Evolutionary conservation across 148 eudicot genomes (phyloP), one percentile per base, ranked within the genome.

Genomic region (Salicornia ramosissima): DNA sequence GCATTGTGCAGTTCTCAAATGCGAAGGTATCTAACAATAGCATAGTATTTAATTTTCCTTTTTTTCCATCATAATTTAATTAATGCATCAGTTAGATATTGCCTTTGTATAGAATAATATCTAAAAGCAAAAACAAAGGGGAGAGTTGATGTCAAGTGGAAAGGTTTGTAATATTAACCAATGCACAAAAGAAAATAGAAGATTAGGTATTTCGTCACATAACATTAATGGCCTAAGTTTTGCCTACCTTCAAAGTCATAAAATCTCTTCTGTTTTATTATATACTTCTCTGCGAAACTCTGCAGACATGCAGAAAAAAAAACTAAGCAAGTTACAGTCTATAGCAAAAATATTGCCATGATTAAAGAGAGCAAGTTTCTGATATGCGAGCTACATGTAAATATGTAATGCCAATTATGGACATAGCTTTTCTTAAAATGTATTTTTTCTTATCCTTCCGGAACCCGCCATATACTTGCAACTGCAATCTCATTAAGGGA

Each of bases 1-100:
- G 98, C 68, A 93, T 93, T 78, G 95, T 93, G 76, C 98, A 93
- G 76, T 93, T 93, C 72, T 88, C 98, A 45, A 87, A 90, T 86
- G 98, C 87, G 80, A 90, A 88, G 96, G 98, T 88, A 86, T 47
- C 14, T 71, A 51, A 21, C 51, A 21, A 26, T 65, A 24, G 28
- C 58, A 49, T 13, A 42, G 0, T n/a, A 36, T 12, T 33, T 18
- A 61, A 39, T 33, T 18, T 56, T 57, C 7, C 65, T 59, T 55
- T 24, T 33, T 31, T 53, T 53, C 65, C 64, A 22, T 52, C 9
- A 14, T 19, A 24, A 56, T 36, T 49, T 10, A 21, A n/a, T 30
- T 22, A 21, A 49, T 45, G 47, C 15, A 52, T 53, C 34, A 49
- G 1, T 45, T 52, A 8, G 25, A 7, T 18, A n/a, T 6, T 67